phyloP scores from a whole-genome alignment of 1,284 basidiomycete species.

The Schizophyllum commune region DNA sequence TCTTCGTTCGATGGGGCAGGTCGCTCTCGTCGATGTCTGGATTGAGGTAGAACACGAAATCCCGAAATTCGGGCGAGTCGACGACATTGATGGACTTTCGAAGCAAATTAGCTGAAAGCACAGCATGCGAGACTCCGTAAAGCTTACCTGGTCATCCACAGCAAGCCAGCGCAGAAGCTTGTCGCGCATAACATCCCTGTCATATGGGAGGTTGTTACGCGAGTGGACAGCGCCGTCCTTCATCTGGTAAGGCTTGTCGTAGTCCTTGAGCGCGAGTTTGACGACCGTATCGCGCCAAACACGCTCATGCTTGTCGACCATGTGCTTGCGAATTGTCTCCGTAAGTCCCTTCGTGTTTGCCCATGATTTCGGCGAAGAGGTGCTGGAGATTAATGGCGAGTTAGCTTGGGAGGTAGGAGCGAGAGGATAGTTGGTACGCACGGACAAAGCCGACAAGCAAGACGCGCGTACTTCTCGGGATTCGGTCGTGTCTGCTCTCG shows the following conservation, averaged over 20 bases:
- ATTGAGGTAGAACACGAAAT: slow-evolving; percentile 20
- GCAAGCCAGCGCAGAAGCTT: slow-evolving; percentile 15
- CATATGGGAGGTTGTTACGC: slow-evolving; percentile 11
- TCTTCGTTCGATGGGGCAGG: slow-evolving; percentile 18
- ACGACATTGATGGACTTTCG: slow-evolving; percentile 21
- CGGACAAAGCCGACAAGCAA: too few species aligned
- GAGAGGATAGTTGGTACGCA: too few species aligned
- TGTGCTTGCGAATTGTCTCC: background rate
- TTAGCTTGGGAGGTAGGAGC: too few species aligned
- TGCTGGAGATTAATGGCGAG: too few species aligned
- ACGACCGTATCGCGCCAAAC: slow-evolving; percentile 12
- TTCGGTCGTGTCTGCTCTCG: too few species aligned
- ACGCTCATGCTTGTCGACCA: background rate
- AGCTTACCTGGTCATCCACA: slow-evolving; percentile 22
- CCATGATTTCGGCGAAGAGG: too few species aligned
- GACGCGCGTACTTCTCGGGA: too few species aligned
- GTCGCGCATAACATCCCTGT: slow-evolving; percentile 12
- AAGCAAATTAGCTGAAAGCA: background rate
- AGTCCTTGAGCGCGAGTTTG: slow-evolving; percentile 14
- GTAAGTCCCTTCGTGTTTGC: too few species aligned
- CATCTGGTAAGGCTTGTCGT: slow-evolving; percentile 7
- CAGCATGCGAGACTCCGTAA: background rate
- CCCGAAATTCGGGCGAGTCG: slow-evolving; percentile 20
- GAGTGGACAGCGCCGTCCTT: background rate
- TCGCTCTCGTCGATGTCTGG: slow-evolving; percentile 14